Evolutionary conservation across 192 early-diverging fungal species (phyloP), one percentile per base, ranked within the genome.

Genomic region (Backusella parvicylindrica): DNA sequence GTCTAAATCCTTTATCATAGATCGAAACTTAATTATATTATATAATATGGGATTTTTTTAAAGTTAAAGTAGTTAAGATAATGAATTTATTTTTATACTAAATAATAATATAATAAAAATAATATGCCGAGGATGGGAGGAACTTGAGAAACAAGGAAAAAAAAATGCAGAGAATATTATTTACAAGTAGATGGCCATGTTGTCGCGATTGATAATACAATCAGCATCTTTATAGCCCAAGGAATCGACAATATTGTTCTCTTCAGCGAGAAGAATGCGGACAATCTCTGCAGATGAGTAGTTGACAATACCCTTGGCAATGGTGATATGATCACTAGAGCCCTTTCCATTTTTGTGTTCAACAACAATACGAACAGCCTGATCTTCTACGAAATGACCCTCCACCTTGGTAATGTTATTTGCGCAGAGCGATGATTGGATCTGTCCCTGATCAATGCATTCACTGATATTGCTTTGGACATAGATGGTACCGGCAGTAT

Each of bases 151-250:
- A 74, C 66, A 74, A 18, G 40, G 18, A 50, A 47, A 21, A 43
- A 36, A 56, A 53, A 32, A 67, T 50, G 47, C 47, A 47, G 35
- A 49, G 28, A 21, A 73, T 43, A 60, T 49, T 33, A 72, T 31
- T 77, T 83, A 68, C 31, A 89, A 77, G 18, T 86, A 84, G 64
- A 95, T 77, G 12, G 88, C 94, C 81, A 99, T 80, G 80, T 97
- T 98, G 47, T 94, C 93, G 73, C 95, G 86, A 81, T 95, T 90
- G 66, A 97, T 91, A 40, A 99, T 92, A 79, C 87, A 92, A 67
- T 96, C 96, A 6, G 91, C 91, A 80, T 98, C 96, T 38, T 92
- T 87, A 86, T 96, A 98, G 4, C 98, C 98, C 35, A 99, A 82
- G 30, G 92, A 83, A 2, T 89, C 86, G 33, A 87, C 87, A 69